Evolutionary conservation across 345 rosid genomes (phyloP).

Genomic region (Acer yangbiense): DNA sequence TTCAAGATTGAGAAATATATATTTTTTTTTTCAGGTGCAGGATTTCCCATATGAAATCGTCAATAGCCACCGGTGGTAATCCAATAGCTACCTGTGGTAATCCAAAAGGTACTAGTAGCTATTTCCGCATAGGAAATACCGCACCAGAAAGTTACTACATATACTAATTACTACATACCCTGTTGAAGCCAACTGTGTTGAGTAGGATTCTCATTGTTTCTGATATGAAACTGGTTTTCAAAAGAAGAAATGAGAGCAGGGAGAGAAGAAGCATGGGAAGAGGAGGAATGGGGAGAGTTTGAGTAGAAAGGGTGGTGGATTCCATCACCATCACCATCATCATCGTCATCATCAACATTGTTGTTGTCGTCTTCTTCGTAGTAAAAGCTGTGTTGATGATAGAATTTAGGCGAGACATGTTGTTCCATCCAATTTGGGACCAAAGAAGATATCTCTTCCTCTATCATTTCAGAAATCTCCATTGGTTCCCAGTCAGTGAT

Average conservation of each 20-base stretch:
- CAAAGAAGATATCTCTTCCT: slow-evolving; percentile 66
- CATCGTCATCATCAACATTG: slow-evolving; percentile 11
- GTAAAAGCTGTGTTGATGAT: slow-evolving; percentile 44
- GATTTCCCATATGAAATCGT: too few relatives aligned
- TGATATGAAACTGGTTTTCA: slow-evolving; percentile 12
- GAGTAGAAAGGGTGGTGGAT: slow-evolving; percentile 42
- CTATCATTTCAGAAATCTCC: slow-evolving; percentile 82
- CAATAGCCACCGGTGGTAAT: too few relatives aligned
- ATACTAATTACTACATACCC: not conserved
- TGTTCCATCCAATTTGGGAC: slow-evolving; percentile 62
- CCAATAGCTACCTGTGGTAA: too few relatives aligned
- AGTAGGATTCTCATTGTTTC: slow-evolving; percentile 9
- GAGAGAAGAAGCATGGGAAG: slow-evolving; percentile 48
- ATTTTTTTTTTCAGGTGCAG: too few relatives aligned
- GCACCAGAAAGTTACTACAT: too few relatives aligned
- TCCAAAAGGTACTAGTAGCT: too few relatives aligned
- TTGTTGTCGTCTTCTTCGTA: slow-evolving; percentile 29
- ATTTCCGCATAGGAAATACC: too few relatives aligned
- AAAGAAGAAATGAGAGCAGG: slow-evolving; percentile 28
- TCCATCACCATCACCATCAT: slow-evolving; percentile 30
- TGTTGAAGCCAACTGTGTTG: slow-evolving; percentile 33
- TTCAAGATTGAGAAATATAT: not conserved
- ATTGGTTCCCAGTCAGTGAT: slow-evolving; percentile 72
- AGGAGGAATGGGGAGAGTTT: slow-evolving; percentile 55
- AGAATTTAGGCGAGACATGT: slow-evolving; percentile 29